phyloP scores from a whole-genome alignment of 1,139 yeast species.

The Suhomyces bolitotheri region DNA sequence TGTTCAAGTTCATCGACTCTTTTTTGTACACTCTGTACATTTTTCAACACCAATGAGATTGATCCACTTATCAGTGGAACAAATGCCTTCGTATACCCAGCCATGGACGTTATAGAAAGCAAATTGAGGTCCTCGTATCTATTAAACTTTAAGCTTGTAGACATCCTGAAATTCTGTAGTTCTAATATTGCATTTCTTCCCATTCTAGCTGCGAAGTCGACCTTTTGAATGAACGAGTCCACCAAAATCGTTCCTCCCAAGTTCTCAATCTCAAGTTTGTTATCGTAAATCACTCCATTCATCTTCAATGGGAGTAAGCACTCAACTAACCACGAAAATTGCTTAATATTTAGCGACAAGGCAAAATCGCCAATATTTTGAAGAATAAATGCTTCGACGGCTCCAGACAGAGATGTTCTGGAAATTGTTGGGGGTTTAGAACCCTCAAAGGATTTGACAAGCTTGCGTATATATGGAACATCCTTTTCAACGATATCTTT shows the following conservation, averaged over 20 bases:
- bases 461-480: slow-evolving; percentile 18
- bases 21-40: slow-evolving; percentile 15
- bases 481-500: slow-evolving; percentile 22
- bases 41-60: slow-evolving; percentile 14
- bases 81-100: slow-evolving; percentile 37
- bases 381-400: background rate
- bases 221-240: slow-evolving; percentile 25
- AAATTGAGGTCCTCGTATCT: slow-evolving; percentile 19
- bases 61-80: slow-evolving; percentile 31
- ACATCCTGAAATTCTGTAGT: slow-evolving; percentile 34
- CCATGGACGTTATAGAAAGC: slow-evolving; percentile 21
- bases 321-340: slow-evolving; percentile 16
- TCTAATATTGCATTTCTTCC: slow-evolving; percentile 22
- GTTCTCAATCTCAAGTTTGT: slow-evolving; percentile 17
- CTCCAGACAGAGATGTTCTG: background rate
- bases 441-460: slow-evolving; percentile 1
- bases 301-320: slow-evolving; percentile 19
- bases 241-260: slow-evolving; percentile 19
- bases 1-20: slow-evolving; percentile 16
- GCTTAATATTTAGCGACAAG: slow-evolving; percentile 16
- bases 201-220: slow-evolving; percentile 18
- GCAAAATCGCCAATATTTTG: slow-evolving; percentile 18
- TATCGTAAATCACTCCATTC: slow-evolving; percentile 21
- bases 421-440: background rate
- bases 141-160: slow-evolving; percentile 21